Evolutionary conservation across 306 rosid species (phyloP), one percentile per base, ranked within the genome.

Genomic region (Nissolia schottii): DNA sequence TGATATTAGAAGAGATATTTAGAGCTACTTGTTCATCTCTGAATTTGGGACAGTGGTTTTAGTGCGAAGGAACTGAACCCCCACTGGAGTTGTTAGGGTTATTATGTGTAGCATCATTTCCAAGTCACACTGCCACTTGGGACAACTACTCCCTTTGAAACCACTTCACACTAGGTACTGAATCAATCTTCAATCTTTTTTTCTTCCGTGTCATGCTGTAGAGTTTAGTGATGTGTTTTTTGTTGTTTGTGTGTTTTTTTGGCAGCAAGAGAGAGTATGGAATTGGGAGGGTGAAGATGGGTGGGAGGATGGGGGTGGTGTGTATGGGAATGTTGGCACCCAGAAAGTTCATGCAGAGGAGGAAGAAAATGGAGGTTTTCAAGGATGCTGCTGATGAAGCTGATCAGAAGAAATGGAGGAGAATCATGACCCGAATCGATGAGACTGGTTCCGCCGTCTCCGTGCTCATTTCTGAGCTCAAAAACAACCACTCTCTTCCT

Each of bases 341-440:
- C 0, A 87, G 98, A 59, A 94, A 87, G 77, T 87, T 91, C 70
- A 76, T 88, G 86, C 87, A 77, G 80, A 91, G 70, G 81, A 87
- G 92, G 80, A 91, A 68, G 87, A 86, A 85, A 64, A 15, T 37
- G 29, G 83, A 86, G 57, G 84, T 81, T 19, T 94, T 94, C 43
- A 89, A 81, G 76, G 95, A 91, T 54, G 92, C 78, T 1, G 89
- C 82, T 1, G 95, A 94, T 46, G 98, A 91, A 86, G 90, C 90
- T 5, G 75, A 88, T 14, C 89, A 91, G 81, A 94, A 80, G 86
- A 91, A 86, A 67, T 94, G 97, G 97, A 83, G 95, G 87, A 89
- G 85, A 69, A 19, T 91, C 76, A 89, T 91, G 96, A 91, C 76
- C 10, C 78, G 87, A 73, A 94, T 94, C 19, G 91, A 86, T 4